Base-by-base conservation (phyloP, 257 asterid genomes). In the Datura wrightii region DNA sequence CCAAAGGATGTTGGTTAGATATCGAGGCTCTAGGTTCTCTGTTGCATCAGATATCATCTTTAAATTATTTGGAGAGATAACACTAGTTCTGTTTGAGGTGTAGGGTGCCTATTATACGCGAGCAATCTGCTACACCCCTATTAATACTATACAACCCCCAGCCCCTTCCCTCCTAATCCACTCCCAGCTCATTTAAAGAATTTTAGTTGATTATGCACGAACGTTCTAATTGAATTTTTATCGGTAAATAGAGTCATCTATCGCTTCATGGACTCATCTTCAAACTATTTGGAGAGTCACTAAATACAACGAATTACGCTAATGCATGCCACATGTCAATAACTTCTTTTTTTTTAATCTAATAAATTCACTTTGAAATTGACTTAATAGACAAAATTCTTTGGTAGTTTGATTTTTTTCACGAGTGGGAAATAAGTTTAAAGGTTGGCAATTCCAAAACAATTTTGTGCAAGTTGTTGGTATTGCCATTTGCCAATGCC, bases 371-470 rank as follows among this genome's bases (percentile, higher is more conserved):
- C 46, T 69, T 69, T 41, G 79, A 69, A 41, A 34, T 16, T 41
- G 79, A 69, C 34, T 69, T 39, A 39, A 24, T 16, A 16, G 34
- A 69, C 34, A 39, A 67, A 69, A 66, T 15, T 69, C 14, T 39
- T 69, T 2, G 2, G 39, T 65, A 13, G 5, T 39, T 41, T 69
- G 78, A 7, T 69, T 36, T 39, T n/a, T 58, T 67, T 62, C 5
- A 15, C 50, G 54, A 83, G 59, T 74, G 80, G 55, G 3, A 24
- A 13, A 10, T 65, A 46, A 50, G 48, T 44, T 34, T 78, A 13
- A 78, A 52, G 82, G 82, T 78, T 31, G 48, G 16, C 44, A 78
- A 78, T 78, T 52, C n/a, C 82, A 78, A 78, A 78, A 78, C 48
- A 78, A 78, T 53, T 76, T 78, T 53, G 82, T 78, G 15, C 34